Evolutionary conservation across 2,329 filamentous ascomycete species (phyloP), one percentile per base, ranked within the genome.

Genomic region (Fusarium caatingaense): DNA sequence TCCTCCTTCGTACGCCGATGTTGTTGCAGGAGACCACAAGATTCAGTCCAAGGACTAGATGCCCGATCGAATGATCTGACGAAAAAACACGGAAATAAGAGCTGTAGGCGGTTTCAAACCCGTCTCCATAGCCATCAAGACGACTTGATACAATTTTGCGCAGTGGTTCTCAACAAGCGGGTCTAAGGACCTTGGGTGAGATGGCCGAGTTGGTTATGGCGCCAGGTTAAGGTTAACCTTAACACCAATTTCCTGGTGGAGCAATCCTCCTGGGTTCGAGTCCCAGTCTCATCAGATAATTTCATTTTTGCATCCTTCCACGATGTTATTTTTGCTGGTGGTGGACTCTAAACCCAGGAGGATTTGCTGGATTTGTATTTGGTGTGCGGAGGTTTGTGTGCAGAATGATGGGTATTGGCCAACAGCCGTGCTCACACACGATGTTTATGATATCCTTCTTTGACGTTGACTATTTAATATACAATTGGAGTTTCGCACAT

Each of bases 1-100:
- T 40, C 94, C 95, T 44, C 95, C 96, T 6, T 93, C 91, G 16
- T 98, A 98, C 80, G 92, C 92, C 18, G 93, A 98, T 81, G 95
- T 93, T 49, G 91, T 98, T 63, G 91, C 91, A 75, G 94, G 93
- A 2, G 95, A 98, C 78, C 83, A 98, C 81, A 98, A 98, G 87
- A 86, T 98, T 53, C 96, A 98, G 85, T 74, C 77, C 12, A 71
- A 71, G 21, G 75, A 78, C 7, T 80, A 79, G 59, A 62, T 21
- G 18, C 28, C 11, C 21, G n/a, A 13, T 18, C 45, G 3, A 13
- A 44, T 37, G 46, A 8, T 32, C 45, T 46, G 23, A 49, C 48
- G 32, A 54, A 28, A 28, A 30, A 8, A 21, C 27, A 8, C 20
- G 42, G 50, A 49, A 56, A 49, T 44, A 56, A 42, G 42, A 25